Evolutionary conservation across 73 alveolate species (phyloP).

Genomic region (Symbiodinium pilosum): DNA sequence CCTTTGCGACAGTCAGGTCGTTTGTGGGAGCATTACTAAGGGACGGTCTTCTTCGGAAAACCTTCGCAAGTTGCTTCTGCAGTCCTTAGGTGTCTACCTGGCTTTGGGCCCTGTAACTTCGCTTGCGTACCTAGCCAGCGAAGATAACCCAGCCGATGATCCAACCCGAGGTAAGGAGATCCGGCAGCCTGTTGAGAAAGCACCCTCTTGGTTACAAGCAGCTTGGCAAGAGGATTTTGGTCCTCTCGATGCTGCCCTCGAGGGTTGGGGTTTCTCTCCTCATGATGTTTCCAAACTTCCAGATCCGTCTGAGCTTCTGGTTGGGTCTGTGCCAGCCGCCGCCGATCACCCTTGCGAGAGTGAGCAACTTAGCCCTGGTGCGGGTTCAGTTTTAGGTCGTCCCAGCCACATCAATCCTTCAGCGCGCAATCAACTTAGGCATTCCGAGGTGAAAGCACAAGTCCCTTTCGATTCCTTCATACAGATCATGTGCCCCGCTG

Average conservation of each 20-base stretch:
- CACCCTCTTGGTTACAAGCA: neutral
- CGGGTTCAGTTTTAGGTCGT: neutral
- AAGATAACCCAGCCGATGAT: neutral
- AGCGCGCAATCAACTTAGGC: neutral
- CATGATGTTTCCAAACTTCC: neutral
- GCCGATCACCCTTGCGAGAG: neutral
- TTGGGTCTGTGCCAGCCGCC: neutral
- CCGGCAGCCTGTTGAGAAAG: neutral
- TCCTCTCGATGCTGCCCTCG: neutral
- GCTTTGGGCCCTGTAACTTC: neutral
- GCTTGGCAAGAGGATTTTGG: neutral
- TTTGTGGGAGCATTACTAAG: neutral
- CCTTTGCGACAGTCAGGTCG: neutral
- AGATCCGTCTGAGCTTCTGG: neutral
- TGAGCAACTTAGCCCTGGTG: neutral
- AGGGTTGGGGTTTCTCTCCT: neutral
- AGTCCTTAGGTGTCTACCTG: neutral
- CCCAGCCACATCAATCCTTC: neutral
- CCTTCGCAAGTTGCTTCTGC: neutral
- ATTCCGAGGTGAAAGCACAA: neutral
- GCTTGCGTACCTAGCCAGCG: neutral
- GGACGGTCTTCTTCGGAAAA: neutral
- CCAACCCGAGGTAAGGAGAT: constrained; percentile 16
- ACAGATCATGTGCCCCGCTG: neutral
- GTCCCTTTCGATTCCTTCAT: neutral